Evolutionary conservation across 2,329 filamentous ascomycete species (phyloP).

Genomic region (Boeremia exigua): DNA sequence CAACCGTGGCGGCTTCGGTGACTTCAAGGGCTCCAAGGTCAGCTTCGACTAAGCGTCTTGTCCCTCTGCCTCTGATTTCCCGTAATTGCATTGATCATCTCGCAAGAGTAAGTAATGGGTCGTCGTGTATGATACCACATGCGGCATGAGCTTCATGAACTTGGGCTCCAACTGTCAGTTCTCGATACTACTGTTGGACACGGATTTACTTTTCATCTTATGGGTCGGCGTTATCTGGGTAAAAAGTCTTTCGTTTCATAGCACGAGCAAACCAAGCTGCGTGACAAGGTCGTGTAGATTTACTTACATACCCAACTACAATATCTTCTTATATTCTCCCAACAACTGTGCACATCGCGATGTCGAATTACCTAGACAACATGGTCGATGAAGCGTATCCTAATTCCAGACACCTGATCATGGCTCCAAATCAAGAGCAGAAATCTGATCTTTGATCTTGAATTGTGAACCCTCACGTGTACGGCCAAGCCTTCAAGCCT

Average conservation of each 20-base stretch:
- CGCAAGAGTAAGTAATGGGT: constrained; percentile 33
- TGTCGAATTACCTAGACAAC: no score
- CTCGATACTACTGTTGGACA: constrained; percentile 17
- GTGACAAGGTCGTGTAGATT: constrained; percentile 14
- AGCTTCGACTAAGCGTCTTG: constrained; percentile 60
- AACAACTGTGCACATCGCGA: no score
- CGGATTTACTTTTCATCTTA: constrained; percentile 17
- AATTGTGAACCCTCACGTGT: no score
- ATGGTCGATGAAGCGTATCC: no score
- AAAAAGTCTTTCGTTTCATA: constrained; percentile 15
- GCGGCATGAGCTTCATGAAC: constrained; percentile 19
- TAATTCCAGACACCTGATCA: no score
- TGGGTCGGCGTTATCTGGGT: constrained; percentile 19
- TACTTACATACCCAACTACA: constrained; percentile 21
- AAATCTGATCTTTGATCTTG: no score
- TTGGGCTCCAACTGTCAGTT: constrained; percentile 17
- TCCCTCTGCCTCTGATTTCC: constrained; percentile 11
- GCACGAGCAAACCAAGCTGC: constrained; percentile 10
- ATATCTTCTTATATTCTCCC: background rate
- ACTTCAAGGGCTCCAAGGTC: constrained; percentile 81
- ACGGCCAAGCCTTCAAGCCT: background rate
- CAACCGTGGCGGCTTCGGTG: constrained; percentile 64
- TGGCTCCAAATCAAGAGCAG: no score
- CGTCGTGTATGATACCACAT: constrained; percentile 24
- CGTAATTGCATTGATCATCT: constrained; percentile 30